Percentiles rank a stretch among this genome's conserved stretches.
Conservation (phyloP, 495 filamentous ascomycete genomes). For the Penicillium antarcticum region DNA sequence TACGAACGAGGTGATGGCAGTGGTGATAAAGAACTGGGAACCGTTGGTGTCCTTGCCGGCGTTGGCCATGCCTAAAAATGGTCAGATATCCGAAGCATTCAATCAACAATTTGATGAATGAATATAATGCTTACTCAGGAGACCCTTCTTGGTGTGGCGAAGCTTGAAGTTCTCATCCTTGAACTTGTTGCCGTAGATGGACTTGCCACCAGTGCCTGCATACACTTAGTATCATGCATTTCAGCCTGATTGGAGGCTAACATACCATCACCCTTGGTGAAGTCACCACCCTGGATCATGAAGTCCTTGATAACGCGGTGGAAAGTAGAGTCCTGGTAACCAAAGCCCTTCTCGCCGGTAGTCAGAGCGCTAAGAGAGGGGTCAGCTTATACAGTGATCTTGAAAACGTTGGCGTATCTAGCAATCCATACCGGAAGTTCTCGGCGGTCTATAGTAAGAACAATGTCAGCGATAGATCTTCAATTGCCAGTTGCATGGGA, state of each 20-base stretch:
- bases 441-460: slow-evolving; percentile 65
- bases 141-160: slow-evolving; percentile 69
- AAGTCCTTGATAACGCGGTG: slow-evolving; percentile 98
- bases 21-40: slow-evolving; percentile 97
- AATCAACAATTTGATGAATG: not conserved
- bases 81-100: slow-evolving; percentile 34
- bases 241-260: not conserved
- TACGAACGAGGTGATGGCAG: slow-evolving; percentile 73
- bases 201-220: slow-evolving; percentile 88
- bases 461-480: not conserved
- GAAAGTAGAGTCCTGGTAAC: slow-evolving; percentile 93
- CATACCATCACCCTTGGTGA: slow-evolving; percentile 84
- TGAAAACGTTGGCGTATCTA: not conserved
- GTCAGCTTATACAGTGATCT: slow-evolving; percentile 13
- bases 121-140: slow-evolving; percentile 48
- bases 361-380: slow-evolving; percentile 63
- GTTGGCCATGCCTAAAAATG: slow-evolving; percentile 84
- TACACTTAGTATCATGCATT: slow-evolving; percentile 9
- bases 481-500: not conserved
- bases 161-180: slow-evolving; percentile 99
- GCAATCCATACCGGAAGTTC: slow-evolving; percentile 75
- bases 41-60: slow-evolving; percentile 97
- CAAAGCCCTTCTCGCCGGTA: slow-evolving; percentile 95
- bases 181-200: slow-evolving; percentile 95
- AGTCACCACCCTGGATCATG: slow-evolving; percentile 99